A percentile compares a stretch with the other conserved stretches of the same genome.
Evolutionary conservation across 495 filamentous ascomycete genomes (phyloP).

Genomic region (Annulohypoxylon maeteangense): DNA sequence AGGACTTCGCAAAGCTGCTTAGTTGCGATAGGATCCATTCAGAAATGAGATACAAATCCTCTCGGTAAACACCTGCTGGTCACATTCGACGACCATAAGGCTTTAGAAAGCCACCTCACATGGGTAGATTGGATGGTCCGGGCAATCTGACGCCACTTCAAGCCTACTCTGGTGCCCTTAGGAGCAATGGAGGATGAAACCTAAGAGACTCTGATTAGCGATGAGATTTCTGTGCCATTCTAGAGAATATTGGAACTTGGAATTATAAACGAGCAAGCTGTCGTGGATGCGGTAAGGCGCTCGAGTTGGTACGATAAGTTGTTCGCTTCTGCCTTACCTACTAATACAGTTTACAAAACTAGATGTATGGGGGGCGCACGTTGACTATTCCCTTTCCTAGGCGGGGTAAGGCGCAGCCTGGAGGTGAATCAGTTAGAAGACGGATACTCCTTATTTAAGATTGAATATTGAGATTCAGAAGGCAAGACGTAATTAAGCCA

Average conservation of each 20-base stretch:
- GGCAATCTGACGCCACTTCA: no score
- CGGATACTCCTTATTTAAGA: background rate
- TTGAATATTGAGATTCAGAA: background rate
- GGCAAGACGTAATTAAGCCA: background rate
- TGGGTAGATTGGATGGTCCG: background rate
- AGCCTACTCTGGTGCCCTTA: no score
- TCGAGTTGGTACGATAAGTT: background rate
- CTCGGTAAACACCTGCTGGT: background rate
- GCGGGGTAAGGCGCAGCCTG: conserved; percentile 3
- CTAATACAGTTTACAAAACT: background rate
- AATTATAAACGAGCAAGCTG: background rate
- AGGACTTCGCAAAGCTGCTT: background rate
- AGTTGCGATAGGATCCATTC: background rate
- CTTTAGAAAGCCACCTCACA: background rate
- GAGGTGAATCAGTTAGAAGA: background rate
- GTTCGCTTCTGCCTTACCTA: background rate
- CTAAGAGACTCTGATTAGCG: background rate
- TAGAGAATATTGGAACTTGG: background rate
- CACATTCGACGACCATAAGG: background rate
- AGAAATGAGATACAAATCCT: background rate
- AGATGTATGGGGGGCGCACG: background rate
- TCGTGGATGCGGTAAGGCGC: background rate
- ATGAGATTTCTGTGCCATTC: background rate
- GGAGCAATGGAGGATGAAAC: background rate
- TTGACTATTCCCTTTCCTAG: background rate